Percentiles rank a stretch among this genome's conserved stretches.
Conservation (phyloP, 306 rosid genomes). For the Castanospermum australe region DNA sequence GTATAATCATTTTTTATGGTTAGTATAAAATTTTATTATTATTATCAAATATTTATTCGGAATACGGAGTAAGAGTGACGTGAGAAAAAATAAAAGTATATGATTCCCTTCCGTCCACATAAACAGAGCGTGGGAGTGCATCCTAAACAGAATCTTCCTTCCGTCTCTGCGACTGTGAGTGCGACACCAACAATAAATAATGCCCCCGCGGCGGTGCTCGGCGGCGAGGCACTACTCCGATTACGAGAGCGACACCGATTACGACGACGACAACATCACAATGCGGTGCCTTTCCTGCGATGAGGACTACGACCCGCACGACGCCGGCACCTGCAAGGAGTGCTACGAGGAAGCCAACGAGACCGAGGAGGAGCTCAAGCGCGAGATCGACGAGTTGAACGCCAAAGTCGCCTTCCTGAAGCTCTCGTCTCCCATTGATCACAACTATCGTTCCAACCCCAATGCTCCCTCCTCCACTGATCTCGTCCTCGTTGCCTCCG, state of each 20-base stretch:
- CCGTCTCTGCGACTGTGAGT: neutral
- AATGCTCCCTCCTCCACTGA: slow-evolving; percentile 44
- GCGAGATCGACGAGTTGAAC: slow-evolving; percentile 73
- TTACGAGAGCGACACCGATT: neutral
- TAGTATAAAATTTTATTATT: no score
- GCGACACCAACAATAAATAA: neutral
- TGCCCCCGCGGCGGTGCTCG: slow-evolving; percentile 32
- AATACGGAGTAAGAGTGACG: no score
- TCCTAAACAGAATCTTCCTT: no score
- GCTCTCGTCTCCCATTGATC: slow-evolving; percentile 34
- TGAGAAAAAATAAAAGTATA: no score
- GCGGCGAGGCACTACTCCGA: neutral
- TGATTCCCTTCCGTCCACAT: no score
- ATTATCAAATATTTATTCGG: no score
- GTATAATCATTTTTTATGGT: no score
- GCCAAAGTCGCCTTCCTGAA: slow-evolving; percentile 68
- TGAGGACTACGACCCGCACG: slow-evolving; percentile 32
- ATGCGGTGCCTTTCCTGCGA: slow-evolving; percentile 55
- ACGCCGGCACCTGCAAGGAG: slow-evolving; percentile 76
- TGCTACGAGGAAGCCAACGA: slow-evolving; percentile 88
- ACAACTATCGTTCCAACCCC: slow-evolving; percentile 11
- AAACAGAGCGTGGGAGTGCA: no score
- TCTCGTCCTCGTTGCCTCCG: slow-evolving; percentile 54
- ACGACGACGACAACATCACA: neutral
- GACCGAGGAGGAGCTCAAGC: slow-evolving; percentile 69